Conservation (phyloP, 1,284 basidiomycete genomes). For the Ceratobasidium sp. region DNA sequence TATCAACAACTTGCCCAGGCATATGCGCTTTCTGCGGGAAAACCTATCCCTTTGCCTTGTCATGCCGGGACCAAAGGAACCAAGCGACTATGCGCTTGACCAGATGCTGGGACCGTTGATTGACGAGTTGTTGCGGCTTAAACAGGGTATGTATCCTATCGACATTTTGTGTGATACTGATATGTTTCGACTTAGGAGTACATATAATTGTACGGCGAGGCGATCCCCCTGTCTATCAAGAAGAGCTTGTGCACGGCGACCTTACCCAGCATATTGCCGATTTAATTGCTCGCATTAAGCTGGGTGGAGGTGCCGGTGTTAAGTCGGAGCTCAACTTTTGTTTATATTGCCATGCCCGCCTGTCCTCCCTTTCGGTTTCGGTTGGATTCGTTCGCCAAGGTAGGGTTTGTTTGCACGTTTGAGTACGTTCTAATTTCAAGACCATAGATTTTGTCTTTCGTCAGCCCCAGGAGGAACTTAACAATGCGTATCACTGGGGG, state of each 20-base stretch:
- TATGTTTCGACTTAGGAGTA: neutral
- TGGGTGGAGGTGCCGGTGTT: conserved; percentile 28
- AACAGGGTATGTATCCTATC: conserved; percentile 1
- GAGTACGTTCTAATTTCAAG: neutral
- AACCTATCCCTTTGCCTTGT: conserved; percentile 20
- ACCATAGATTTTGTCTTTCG: neutral
- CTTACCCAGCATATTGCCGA: conserved; percentile 27
- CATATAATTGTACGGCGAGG: conserved; percentile 2
- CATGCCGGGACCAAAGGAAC: conserved; percentile 38
- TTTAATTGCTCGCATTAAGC: conserved; percentile 34
- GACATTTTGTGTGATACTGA: no score
- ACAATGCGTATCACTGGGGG: conserved; percentile 26
- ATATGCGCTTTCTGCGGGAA: conserved; percentile 24
- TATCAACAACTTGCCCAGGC: conserved; percentile 28
- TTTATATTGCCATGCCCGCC: neutral
- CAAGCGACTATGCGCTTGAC: conserved; percentile 10
- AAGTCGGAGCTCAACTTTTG: conserved; percentile 33
- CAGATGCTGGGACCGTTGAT: conserved; percentile 32
- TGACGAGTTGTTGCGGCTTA: conserved; percentile 27
- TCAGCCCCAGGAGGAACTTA: conserved; percentile 14
- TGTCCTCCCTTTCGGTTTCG: conserved; percentile 1
- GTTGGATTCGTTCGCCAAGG: conserved; percentile 1
- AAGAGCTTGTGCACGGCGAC: neutral
- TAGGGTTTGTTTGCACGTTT: neutral
- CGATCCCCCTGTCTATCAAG: conserved; percentile 2